phyloP scores from a whole-genome alignment of 805 yeast genomes.

The Schwanniomyces occidentalis region DNA sequence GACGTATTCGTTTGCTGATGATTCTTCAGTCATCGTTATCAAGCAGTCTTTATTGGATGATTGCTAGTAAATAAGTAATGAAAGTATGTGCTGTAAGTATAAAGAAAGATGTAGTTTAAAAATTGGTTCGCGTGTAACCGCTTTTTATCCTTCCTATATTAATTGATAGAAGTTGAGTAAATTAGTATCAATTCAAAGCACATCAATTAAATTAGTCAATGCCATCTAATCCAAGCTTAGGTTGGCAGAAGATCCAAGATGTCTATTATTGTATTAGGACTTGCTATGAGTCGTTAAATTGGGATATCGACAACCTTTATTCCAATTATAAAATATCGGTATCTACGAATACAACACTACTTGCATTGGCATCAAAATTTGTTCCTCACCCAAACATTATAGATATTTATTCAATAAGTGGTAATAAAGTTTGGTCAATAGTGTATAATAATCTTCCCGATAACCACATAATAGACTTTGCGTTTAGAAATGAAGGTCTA shows the following conservation, averaged over 20 bases:
- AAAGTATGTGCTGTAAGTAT: no score
- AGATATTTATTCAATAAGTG: constrained; percentile 37
- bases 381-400: constrained; percentile 37
- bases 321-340: constrained; percentile 46
- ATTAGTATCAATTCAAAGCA: no score
- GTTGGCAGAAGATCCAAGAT: constrained; percentile 79
- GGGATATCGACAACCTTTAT: constrained; percentile 44
- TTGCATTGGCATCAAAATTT: constrained; percentile 49
- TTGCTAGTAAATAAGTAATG: no score
- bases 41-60: no score
- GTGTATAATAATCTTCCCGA: constrained; percentile 44
- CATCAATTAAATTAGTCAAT: no score
- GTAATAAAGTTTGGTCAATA: constrained; percentile 34
- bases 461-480: constrained; percentile 54
- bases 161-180: no score
- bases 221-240: constrained; percentile 44
- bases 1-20: constrained; percentile 35
- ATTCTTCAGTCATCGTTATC: no score
- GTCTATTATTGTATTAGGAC: constrained; percentile 65
- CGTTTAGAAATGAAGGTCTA: constrained; percentile 53
- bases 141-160: no score
- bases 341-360: constrained; percentile 54
- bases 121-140: no score
- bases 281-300: constrained; percentile 52
- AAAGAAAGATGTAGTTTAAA: no score